Evolutionary conservation across 139 green algal species (phyloP), one percentile per base, ranked within the genome.

Genomic region (Trebouxia sp.): DNA sequence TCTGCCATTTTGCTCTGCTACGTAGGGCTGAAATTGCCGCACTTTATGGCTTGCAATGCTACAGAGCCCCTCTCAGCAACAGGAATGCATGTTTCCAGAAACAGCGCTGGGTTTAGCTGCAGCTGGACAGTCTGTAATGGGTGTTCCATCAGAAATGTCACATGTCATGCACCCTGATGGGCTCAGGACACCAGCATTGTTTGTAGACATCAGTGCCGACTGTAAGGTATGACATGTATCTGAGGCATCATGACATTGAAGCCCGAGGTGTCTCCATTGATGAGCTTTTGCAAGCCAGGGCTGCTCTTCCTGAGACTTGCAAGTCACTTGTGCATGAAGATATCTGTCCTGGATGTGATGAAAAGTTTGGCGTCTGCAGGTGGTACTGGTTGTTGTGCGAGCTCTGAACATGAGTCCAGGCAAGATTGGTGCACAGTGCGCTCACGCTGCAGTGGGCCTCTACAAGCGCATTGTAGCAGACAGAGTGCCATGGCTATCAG

Each of bases 371-470:
- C 24, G 15, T 75, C 10, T 39, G 50, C 69, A 83, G 80, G 80
- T 78, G 8, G 80, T 83, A n/a, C n/a, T 83, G 39, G 67, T 83
- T 58, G 80, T 83, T 24, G 51, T 26, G 8, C 39, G 26, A 24
- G n/a, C 22, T 20, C 45, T 83, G 69, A 26, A 53, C 12, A 83
- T 83, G 80, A 75, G 37, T 14, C 48, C 51, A 35, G 80, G 80
- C 48, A 83, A 83, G 38, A 28, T 79, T 20, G 80, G 45, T 42
- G 80, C 80, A 26, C 80, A 83, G 39, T 83, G 80, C 38, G 80
- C 80, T 11, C 80, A 83, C 43, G 80, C 80, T 41, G 69, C 69
- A 39, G 67, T 83, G 4, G 80, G 80, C 26, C 37, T 83, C 5
- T 79, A 76, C 15, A 80, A 75, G 51, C 26, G 47, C 5, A 69